Evolutionary conservation across 2,329 filamentous ascomycete species (phyloP).

Genomic region (Trichoderma sp.): DNA sequence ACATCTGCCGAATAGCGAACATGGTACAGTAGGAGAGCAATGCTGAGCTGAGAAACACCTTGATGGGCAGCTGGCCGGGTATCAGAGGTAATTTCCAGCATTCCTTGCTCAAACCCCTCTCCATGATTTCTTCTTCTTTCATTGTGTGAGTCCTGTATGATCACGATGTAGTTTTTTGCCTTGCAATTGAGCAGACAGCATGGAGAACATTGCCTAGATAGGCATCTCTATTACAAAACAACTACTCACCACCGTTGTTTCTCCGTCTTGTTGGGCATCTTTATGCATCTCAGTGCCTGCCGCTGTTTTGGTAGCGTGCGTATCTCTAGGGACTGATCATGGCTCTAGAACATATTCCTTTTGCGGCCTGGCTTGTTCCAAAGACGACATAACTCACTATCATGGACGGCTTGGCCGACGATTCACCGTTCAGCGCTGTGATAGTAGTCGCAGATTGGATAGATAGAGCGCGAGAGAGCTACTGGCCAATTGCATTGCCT

Average conservation of each 20-base stretch:
- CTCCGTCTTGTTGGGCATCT: neutral
- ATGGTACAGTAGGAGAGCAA: too few species aligned
- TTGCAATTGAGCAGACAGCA: neutral
- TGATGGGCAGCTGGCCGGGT: conserved; percentile 36
- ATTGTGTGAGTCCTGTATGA: neutral
- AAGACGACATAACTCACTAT: neutral
- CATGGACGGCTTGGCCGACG: conserved; percentile 38
- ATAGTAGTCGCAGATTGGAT: conserved; percentile 33
- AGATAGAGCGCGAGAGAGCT: conserved; percentile 28
- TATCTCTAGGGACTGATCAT: neutral
- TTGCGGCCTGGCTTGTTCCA: neutral
- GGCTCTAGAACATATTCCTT: neutral
- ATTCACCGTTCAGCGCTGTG: conserved; percentile 34
- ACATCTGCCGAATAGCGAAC: neutral
- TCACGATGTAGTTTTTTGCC: neutral
- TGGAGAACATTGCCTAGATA: neutral
- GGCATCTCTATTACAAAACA: neutral
- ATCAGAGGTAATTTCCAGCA: neutral
- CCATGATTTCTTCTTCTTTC: neutral
- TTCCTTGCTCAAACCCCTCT: neutral
- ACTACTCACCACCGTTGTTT: neutral
- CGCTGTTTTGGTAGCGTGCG: neutral
- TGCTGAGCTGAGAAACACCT: conserved; percentile 33
- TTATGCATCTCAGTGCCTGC: neutral
- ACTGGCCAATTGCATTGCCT: neutral